Conservation (phyloP, 345 rosid species). For the Eucalyptus microcorys region DNA sequence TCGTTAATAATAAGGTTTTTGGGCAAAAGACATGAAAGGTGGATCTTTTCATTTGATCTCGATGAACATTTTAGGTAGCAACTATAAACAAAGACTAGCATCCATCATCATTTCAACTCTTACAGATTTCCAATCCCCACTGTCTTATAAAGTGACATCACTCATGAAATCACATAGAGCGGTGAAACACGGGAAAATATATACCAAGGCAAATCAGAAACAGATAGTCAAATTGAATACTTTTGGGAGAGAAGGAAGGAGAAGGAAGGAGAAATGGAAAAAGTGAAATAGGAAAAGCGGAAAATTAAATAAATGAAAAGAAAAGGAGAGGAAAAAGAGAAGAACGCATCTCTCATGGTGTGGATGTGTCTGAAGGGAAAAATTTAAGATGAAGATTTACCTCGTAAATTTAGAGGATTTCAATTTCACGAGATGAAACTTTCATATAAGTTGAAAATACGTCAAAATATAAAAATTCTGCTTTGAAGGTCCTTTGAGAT, state of each 20-base stretch:
- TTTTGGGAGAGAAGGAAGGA: background rate
- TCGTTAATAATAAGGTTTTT: background rate
- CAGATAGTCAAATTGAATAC: background rate
- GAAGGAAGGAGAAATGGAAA: background rate
- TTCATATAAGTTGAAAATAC: background rate
- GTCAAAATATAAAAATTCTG: background rate
- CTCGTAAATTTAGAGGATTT: background rate
- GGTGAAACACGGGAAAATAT: background rate
- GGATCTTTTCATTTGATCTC: background rate
- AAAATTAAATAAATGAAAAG: background rate
- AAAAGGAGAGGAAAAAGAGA: background rate
- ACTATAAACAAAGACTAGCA: background rate
- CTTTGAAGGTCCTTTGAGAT: background rate
- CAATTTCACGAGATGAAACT: background rate
- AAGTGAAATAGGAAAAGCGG: background rate
- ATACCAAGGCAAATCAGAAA: background rate
- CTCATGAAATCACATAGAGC: background rate
- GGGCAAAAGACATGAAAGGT: background rate
- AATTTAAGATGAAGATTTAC: background rate
- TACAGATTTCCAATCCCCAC: background rate
- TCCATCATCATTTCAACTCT: background rate
- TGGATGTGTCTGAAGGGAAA: background rate
- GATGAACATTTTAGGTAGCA: background rate
- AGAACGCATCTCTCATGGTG: background rate
- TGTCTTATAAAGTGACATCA: background rate